Evolutionary conservation across 768 basidiomycete species (phyloP).

Genomic region (Trametes cubensis): DNA sequence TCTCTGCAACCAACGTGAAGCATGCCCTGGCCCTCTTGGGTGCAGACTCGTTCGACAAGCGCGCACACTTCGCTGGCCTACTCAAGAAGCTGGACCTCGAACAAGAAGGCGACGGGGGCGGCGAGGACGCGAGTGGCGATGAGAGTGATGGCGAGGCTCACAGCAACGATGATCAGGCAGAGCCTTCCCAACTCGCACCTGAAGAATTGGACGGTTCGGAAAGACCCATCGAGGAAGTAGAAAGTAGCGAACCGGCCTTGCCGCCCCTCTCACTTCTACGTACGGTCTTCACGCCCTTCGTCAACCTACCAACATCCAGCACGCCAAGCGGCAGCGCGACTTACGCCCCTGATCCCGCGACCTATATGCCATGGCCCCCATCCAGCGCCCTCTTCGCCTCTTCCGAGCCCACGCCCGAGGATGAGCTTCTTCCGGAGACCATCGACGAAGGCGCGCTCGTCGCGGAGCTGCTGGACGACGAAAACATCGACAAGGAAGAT

Average conservation of each 20-base stretch:
- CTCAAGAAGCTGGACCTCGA: constrained; percentile 24
- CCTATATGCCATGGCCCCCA: constrained; percentile 28
- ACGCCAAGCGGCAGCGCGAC: background rate
- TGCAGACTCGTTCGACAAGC: constrained; percentile 39
- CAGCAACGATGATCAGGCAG: constrained; percentile 10
- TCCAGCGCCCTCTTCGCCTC: constrained; percentile 6
- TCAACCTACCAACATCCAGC: constrained; percentile 34
- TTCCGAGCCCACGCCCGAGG: constrained; percentile 27
- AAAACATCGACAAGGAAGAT: constrained; percentile 37
- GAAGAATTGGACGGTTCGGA: constrained; percentile 16
- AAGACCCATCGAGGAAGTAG: constrained; percentile 8
- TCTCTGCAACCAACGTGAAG: constrained; percentile 43
- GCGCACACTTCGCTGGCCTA: constrained; percentile 45
- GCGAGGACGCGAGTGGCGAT: constrained; percentile 12
- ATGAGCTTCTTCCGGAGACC: constrained; percentile 33
- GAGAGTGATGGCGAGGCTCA: constrained; percentile 9
- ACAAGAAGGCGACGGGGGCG: constrained; percentile 18
- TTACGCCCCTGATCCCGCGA: constrained; percentile 17
- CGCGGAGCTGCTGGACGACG: constrained; percentile 48
- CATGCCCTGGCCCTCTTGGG: constrained; percentile 55
- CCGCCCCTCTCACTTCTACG: constrained; percentile 32
- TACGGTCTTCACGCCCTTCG: constrained; percentile 40
- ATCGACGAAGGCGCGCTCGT: constrained; percentile 43
- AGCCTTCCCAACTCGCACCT: background rate
- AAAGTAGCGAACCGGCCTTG: background rate